Evolutionary conservation across 495 filamentous ascomycete species (phyloP).

Genomic region (Hyphodiscus hymeniophilus): DNA sequence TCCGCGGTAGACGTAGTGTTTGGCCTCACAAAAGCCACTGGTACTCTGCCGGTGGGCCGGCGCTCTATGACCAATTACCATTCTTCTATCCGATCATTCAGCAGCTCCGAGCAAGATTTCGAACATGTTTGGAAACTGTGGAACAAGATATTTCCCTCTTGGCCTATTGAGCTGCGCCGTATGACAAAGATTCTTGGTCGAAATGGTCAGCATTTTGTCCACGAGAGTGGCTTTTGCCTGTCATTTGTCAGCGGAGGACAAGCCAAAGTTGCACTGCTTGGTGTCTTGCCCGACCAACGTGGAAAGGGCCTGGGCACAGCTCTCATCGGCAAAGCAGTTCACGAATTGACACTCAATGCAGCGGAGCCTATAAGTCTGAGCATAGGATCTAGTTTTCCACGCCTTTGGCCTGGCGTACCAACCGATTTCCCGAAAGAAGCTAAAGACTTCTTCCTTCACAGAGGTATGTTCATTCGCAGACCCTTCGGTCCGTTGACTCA

Average conservation of each 20-base stretch:
- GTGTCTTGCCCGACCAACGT: slow-evolving; percentile 32
- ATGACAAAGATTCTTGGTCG: slow-evolving; percentile 26
- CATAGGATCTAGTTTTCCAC: slow-evolving; percentile 37
- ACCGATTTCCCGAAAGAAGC: slow-evolving; percentile 28
- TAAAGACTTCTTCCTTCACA: slow-evolving; percentile 37
- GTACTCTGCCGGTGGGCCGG: slow-evolving; percentile 30
- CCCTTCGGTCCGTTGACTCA: too few species aligned
- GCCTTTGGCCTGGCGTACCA: slow-evolving; percentile 42
- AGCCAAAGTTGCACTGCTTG: slow-evolving; percentile 25
- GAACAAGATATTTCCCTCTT: slow-evolving; percentile 35
- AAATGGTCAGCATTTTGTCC: slow-evolving; percentile 31
- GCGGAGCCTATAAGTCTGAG: slow-evolving; percentile 6
- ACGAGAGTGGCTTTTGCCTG: slow-evolving; percentile 37
- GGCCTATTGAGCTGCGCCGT: slow-evolving; percentile 25
- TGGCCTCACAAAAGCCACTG: slow-evolving; percentile 25
- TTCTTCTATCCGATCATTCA: slow-evolving; percentile 11
- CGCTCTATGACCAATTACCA: slow-evolving; percentile 1
- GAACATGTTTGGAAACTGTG: slow-evolving; percentile 28
- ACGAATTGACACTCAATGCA: slow-evolving; percentile 27
- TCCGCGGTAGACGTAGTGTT: slow-evolving; percentile 37
- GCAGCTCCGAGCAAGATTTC: slow-evolving; percentile 26
- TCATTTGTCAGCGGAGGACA: slow-evolving; percentile 26
- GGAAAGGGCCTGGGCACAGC: slow-evolving; percentile 35
- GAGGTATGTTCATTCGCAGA: slow-evolving; percentile 35
- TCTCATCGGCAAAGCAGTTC: slow-evolving; percentile 26